A percentile compares a stretch with the other conserved stretches of the same genome.
Evolutionary conservation across 1,139 yeast genomes (phyloP).

Genomic region (Candida labiduridarum): DNA sequence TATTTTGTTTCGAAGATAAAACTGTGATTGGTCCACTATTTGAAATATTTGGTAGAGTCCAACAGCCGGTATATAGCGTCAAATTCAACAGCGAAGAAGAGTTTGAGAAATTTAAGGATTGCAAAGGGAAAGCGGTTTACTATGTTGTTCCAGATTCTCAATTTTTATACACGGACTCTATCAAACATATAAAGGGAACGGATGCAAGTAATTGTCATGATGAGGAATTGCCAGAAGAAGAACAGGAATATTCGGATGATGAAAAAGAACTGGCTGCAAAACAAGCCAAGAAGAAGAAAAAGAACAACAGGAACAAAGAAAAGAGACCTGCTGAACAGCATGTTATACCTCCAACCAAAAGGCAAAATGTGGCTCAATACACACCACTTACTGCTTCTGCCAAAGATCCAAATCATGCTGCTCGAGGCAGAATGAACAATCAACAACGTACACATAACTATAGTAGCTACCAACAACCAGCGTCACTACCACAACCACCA

Average conservation of each 20-base stretch:
- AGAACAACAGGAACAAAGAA: slow-evolving; percentile 31
- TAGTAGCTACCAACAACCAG: slow-evolving; percentile 1
- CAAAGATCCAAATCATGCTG: background rate
- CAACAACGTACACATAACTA: slow-evolving; percentile 7
- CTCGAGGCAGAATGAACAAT: slow-evolving; percentile 12
- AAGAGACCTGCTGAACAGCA: slow-evolving; percentile 8
- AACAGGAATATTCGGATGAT: slow-evolving; percentile 94
- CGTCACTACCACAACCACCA: slow-evolving; percentile 2
- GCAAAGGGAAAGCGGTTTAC: slow-evolving; percentile 61
- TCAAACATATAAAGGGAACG: slow-evolving; percentile 75
- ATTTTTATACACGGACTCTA: slow-evolving; percentile 73
- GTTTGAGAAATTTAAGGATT: slow-evolving; percentile 43
- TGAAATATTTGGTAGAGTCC: slow-evolving; percentile 90
- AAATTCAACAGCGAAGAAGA: slow-evolving; percentile 62
- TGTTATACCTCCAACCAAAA: slow-evolving; percentile 9
- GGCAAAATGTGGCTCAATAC: slow-evolving; percentile 21
- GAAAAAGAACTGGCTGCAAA: slow-evolving; percentile 70
- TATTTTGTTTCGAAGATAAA: slow-evolving; percentile 76
- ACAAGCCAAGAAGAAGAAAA: slow-evolving; percentile 59
- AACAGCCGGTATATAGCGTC: slow-evolving; percentile 80
- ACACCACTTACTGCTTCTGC: slow-evolving; percentile 10
- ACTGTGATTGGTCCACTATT: slow-evolving; percentile 77
- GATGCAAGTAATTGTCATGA: slow-evolving; percentile 96
- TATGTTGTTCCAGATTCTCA: slow-evolving; percentile 83
- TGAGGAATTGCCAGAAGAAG: slow-evolving; percentile 90